Base-by-base conservation (phyloP, 768 basidiomycete genomes). In the Naganishia friedmannii region DNA sequence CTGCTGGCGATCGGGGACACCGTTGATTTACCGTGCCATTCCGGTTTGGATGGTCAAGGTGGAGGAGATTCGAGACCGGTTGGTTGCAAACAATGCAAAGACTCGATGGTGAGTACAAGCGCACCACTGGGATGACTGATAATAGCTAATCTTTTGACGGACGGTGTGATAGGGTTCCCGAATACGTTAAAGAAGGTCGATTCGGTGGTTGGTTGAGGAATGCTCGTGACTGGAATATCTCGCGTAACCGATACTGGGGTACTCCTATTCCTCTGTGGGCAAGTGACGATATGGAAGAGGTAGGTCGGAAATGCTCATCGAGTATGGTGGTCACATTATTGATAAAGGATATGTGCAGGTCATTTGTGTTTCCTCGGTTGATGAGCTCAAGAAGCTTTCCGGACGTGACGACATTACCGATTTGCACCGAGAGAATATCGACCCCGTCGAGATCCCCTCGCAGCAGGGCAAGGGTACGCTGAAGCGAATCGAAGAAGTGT, bases 181-280 rank as follows among this genome's bases (percentile, higher is more conserved):
- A 92, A 76, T 85, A 83, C 71, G 89, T 98, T 55, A 91, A 93
- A 7, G 94, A 97, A 70, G 87, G 89, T 74, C 86, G 95, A 39
- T 99, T 99, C 78, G 93, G 93, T 26, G 94, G 92, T 80, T 99
- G 96, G 96, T 85, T 99, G 63, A 89, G 90, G 57, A 97, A 95
- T 80, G 96, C 96, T n/a, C 87, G 94, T 26, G 96, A 99, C 78
- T 99, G 96, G 96, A 98, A 97, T 78, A 86, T 99, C 73, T 96
- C 94, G n/a, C 87, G 96, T 72, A 98, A 98, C 84, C 87, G 96
- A 57, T 99, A 98, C 80, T 99, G 94, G 94, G 96, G 95, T 39
- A 98, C 94, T 5, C 96, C 96, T 21, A 88, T 99, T 68, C 96
- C 96, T 13, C 83, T 99, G 42, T 99, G 96, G 96, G 92, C 85